These are phyloP conservation scores for Aphanomyces invadans DNA, from an alignment of 352 stramenopile species.

Conservation along the genomic window DNA sequence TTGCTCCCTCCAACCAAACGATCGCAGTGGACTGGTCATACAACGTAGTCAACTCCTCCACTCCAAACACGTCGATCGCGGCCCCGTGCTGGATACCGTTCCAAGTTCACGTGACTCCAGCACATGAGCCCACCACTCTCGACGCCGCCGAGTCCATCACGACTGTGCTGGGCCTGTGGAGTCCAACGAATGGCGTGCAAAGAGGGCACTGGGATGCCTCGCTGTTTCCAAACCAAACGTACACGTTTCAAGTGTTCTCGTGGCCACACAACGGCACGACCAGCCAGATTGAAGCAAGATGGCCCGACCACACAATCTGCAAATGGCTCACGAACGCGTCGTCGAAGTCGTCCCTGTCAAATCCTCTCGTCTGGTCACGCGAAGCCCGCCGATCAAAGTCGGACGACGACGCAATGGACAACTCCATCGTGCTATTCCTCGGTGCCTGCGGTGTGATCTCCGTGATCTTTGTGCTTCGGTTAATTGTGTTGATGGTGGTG, in stretches of 20 bases:
- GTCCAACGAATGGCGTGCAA: too few relatives aligned
- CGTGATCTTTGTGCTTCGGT: neutral
- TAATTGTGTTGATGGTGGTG: neutral
- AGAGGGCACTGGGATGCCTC: neutral
- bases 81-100: neutral
- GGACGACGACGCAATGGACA: neutral
- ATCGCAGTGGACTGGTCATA: neutral
- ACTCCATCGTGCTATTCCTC: neutral
- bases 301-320: neutral
- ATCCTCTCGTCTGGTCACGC: neutral
- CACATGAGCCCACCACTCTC: too few relatives aligned
- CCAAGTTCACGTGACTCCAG: neutral
- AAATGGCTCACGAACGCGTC: neutral
- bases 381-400: neutral
- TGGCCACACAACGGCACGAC: neutral
- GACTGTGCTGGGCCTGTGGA: too few relatives aligned
- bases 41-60: neutral
- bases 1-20: neutral
- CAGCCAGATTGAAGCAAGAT: neutral
- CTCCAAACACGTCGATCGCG: neutral
- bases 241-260: neutral
- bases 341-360: neutral
- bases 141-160: too few relatives aligned
- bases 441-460: neutral
- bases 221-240: neutral